Percentiles rank a stretch among this genome's conserved stretches.
Conservation (phyloP, 2,329 filamentous ascomycete species). For the Neofusicoccum ribis region DNA sequence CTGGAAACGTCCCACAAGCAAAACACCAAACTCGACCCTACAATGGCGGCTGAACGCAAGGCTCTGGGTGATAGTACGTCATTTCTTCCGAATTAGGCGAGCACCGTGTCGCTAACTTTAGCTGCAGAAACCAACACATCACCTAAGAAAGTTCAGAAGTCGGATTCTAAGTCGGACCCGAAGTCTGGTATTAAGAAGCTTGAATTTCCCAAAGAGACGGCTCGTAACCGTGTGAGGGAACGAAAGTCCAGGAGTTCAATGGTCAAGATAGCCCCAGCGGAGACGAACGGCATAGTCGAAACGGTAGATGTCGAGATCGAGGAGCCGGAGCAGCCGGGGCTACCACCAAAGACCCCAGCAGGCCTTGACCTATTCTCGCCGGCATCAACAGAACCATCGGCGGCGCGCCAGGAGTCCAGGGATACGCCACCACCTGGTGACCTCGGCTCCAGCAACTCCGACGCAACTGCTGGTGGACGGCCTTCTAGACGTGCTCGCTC, state of each 20-base stretch:
- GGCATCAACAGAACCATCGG: conserved; percentile 43
- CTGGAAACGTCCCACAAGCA: background rate
- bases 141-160: conserved; percentile 27
- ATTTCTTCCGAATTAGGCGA: background rate
- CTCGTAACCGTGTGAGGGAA: conserved; percentile 19
- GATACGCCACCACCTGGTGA: conserved; percentile 2
- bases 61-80: conserved; percentile 45
- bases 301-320: conserved; percentile 2
- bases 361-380: conserved; percentile 44
- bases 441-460: background rate
- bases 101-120: background rate
- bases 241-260: conserved; percentile 22
- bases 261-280: conserved; percentile 4
- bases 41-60: conserved; percentile 30
- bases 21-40: conserved; percentile 3
- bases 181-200: conserved; percentile 23
- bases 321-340: conserved; percentile 22
- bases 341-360: conserved; percentile 42
- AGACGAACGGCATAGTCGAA: background rate
- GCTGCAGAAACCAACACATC: conserved; percentile 38
- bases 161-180: conserved; percentile 20
- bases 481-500: conserved; percentile 48
- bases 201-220: background rate
- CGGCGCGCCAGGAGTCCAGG: background rate
- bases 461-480: conserved; percentile 24